Conservation (phyloP, 139 green algal genomes). For the Asterochloris erici region DNA sequence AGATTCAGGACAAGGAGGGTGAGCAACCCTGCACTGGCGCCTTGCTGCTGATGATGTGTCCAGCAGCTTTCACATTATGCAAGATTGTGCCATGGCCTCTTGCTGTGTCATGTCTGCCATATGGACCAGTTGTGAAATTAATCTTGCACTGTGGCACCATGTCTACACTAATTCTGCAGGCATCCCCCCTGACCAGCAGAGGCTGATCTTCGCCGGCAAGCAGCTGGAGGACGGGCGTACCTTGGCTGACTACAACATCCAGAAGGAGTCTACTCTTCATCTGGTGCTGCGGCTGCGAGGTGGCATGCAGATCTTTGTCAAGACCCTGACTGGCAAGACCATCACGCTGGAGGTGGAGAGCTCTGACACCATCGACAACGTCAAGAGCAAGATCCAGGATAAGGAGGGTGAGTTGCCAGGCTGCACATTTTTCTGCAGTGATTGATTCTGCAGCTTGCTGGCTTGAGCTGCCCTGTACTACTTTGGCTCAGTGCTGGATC, state of each 20-base stretch:
- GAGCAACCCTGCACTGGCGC: too few species aligned
- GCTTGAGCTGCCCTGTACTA: too few species aligned
- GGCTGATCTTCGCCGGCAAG: conserved; percentile 94
- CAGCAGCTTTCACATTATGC: too few species aligned
- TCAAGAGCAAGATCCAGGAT: conserved; percentile 75
- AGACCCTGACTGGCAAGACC: conserved; percentile 92
- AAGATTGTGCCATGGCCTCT: too few species aligned
- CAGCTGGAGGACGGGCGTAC: conserved; percentile 93
- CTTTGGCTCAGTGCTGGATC: too few species aligned
- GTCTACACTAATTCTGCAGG: conserved; percentile 35
- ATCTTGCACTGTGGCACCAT: too few species aligned
- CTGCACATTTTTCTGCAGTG: too few species aligned
- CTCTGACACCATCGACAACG: conserved; percentile 72
- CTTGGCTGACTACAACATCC: conserved; percentile 93
- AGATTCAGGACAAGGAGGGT: conserved; percentile 58
- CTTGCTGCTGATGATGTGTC: too few species aligned
- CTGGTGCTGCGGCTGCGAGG: conserved; percentile 78
- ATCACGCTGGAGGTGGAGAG: conserved; percentile 90
- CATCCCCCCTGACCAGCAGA: conserved; percentile 92
- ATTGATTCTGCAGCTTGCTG: too few species aligned
- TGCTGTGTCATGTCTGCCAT: too few species aligned
- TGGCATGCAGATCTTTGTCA: conserved; percentile 67
- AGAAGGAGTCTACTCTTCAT: conserved; percentile 86
- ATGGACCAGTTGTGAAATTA: too few species aligned
- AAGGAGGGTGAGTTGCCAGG: too few species aligned